Percentiles rank a stretch among this genome's conserved stretches.
phyloP scores from a whole-genome alignment of 352 stramenopile species.

The Phytophthora ramorum region DNA sequence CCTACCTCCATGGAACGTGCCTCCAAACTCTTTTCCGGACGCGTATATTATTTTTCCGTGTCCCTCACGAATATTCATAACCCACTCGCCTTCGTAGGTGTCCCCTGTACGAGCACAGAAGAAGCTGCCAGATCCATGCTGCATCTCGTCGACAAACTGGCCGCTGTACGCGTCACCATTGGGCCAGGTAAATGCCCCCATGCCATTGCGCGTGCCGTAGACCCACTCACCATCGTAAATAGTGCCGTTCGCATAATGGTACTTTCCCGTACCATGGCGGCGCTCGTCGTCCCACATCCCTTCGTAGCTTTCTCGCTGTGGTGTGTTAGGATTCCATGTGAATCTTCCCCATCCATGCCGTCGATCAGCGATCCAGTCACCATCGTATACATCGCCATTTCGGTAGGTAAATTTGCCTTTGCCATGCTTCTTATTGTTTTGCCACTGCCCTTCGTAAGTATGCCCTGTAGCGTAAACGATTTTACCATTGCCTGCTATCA shows the following conservation, averaged over 20 bases:
- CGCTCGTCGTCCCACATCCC: slow-evolving; percentile 71
- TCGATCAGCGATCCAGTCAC: slow-evolving; percentile 69
- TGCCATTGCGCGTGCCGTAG: slow-evolving; percentile 72
- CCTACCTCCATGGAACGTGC: slow-evolving; percentile 81
- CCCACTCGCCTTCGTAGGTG: slow-evolving; percentile 83
- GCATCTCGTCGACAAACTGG: slow-evolving; percentile 80
- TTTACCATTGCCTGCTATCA: slow-evolving; percentile 66
- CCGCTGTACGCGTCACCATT: slow-evolving; percentile 89
- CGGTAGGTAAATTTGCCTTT: slow-evolving; percentile 78
- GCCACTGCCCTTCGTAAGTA: slow-evolving; percentile 69
- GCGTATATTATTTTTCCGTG: slow-evolving; percentile 77
- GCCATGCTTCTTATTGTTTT: slow-evolving; percentile 78
- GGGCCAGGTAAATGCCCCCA: slow-evolving; percentile 81
- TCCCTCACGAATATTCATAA: slow-evolving; percentile 83
- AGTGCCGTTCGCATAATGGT: slow-evolving; percentile 68
- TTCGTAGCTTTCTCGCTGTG: slow-evolving; percentile 81
- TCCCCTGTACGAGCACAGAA: slow-evolving; percentile 50
- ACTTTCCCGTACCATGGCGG: slow-evolving; percentile 67
- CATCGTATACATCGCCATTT: slow-evolving; percentile 86
- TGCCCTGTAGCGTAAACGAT: slow-evolving; percentile 74
- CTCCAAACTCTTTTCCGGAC: slow-evolving; percentile 85
- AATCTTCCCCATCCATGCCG: slow-evolving; percentile 67
- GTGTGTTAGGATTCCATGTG: slow-evolving; percentile 60
- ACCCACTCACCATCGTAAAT: slow-evolving; percentile 75
- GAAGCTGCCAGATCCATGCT: slow-evolving; percentile 85